Conservation (phyloP, 2,329 filamentous ascomycete genomes). For the Hypocreales sp. region DNA sequence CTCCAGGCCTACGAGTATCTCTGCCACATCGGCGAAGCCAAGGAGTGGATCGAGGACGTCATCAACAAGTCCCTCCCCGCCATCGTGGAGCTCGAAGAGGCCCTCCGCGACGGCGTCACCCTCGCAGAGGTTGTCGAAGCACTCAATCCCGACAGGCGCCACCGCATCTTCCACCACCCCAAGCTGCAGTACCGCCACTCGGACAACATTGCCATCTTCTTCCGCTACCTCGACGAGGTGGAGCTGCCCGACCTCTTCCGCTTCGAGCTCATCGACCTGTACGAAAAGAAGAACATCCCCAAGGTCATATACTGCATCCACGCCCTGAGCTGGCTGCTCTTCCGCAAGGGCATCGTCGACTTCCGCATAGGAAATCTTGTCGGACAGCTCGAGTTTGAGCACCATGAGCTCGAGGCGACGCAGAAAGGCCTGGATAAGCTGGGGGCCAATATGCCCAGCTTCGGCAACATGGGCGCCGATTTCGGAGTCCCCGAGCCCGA, state of each 20-base stretch:
- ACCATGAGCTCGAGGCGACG: conserved; percentile 92
- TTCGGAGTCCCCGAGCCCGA: conserved; percentile 68
- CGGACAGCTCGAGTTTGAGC: conserved; percentile 90
- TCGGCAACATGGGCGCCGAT: conserved; percentile 91
- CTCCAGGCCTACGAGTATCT: conserved; percentile 96
- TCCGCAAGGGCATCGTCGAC: conserved; percentile 83
- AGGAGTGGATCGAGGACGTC: conserved; percentile 95
- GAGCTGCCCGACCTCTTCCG: conserved; percentile 90
- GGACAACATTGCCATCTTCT: conserved; percentile 95
- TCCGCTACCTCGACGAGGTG: conserved; percentile 80
- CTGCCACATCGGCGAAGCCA: conserved; percentile 96
- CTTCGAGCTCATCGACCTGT: conserved; percentile 92
- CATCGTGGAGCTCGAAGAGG: conserved; percentile 88
- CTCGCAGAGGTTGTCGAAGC: conserved; percentile 88
- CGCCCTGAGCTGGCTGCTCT: conserved; percentile 92
- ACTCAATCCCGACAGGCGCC: conserved; percentile 59
- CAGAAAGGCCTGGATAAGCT: conserved; percentile 95
- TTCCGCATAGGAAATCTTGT: conserved; percentile 96
- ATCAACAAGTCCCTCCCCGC: conserved; percentile 75
- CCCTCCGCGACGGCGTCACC: conserved; percentile 81
- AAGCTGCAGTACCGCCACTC: conserved; percentile 90
- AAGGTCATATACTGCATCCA: conserved; percentile 99
- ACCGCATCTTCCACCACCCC: conserved; percentile 72
- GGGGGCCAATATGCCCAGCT: conserved; percentile 91
- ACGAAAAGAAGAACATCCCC: conserved; percentile 98